Percentiles rank a stretch among this genome's conserved stretches.
phyloP scores from a whole-genome alignment of 495 filamentous ascomycete species.

The Annulohypoxylon stygium region DNA sequence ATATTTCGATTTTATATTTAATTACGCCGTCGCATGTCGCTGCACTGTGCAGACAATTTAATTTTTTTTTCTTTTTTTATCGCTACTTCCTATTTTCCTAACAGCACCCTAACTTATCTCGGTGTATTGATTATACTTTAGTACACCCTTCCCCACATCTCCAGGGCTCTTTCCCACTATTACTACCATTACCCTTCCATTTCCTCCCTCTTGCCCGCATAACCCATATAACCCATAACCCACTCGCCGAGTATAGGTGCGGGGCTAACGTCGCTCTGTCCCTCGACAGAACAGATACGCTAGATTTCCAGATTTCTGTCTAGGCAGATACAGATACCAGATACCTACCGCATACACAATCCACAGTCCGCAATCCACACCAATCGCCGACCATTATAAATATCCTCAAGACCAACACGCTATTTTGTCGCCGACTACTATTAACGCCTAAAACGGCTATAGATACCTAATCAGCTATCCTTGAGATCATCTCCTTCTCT shows the following conservation, averaged over 20 bases:
- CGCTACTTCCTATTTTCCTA: no score
- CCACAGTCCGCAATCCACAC: neutral
- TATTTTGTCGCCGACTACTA: conserved; percentile 4
- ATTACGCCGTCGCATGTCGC: conserved; percentile 30
- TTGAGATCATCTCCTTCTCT: neutral
- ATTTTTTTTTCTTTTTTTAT: neutral
- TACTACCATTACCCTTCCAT: conserved; percentile 20
- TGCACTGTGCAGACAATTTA: neutral
- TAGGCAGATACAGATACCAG: neutral
- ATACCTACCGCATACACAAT: neutral
- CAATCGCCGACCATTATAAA: conserved; percentile 15
- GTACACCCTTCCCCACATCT: conserved; percentile 40
- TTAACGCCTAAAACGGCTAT: neutral
- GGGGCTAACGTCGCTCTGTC: conserved; percentile 48
- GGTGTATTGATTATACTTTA: conserved; percentile 32
- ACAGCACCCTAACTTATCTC: conserved; percentile 20
- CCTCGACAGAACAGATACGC: conserved; percentile 43
- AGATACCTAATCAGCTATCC: neutral
- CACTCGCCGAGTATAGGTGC: conserved; percentile 44
- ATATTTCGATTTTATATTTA: conserved; percentile 23
- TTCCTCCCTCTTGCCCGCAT: conserved; percentile 29
- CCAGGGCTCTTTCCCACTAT: conserved; percentile 33
- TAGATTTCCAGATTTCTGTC: conserved; percentile 11
- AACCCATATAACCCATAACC: conserved; percentile 15
- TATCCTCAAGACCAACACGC: conserved; percentile 2